Evolutionary conservation across 495 filamentous ascomycete genomes (phyloP), one percentile per base, ranked within the genome.

Genomic region (Friedmanniomyces simplex): DNA sequence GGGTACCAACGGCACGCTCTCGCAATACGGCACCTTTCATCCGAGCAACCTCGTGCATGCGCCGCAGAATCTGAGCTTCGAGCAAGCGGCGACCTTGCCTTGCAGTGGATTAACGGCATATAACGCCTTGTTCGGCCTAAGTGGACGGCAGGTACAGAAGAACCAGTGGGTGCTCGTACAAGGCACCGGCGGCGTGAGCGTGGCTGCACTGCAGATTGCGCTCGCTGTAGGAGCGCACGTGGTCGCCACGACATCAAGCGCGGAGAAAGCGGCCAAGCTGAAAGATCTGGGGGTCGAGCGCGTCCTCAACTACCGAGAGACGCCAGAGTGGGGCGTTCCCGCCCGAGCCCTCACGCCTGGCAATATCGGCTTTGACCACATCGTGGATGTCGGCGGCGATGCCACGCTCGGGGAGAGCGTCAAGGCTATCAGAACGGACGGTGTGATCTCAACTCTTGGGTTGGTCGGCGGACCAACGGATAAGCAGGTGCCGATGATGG

Each of bases 261-360:
- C 74, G 45, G 64, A 57, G 14, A 77, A 77, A 59, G 62, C 74
- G 1, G 60, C 68, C 18, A 48, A 58, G 16, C 71, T 71, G 0
- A 72, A 67, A 53, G 61, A 54, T 12, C 64, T 76, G 1, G 76
- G 74, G 4, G 76, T 72, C 0, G 66, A 71, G 52, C 25, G 70
- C 13, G 63, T 60, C 3, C 70, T 79, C 50, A 77, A 77, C 52
- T 77, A 78, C 59, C 57, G 56, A 7, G 72, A 59, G 0, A 66
- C 52, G 13, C 66, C 69, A n/a, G 60, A 69, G n/a, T 78, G 75
- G 74, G 68, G 54, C 6, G 1, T 12, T 16, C 11, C 45, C 1
- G 54, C 54, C 16, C 42, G 54, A 10, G 45, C n/a, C 4, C 26
- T 57, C 4, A 57, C 54, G 10, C 54, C 54, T 21, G 25, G 47